phyloP scores from a whole-genome alignment of 805 yeast species.

The Ascoidea rubescens region DNA sequence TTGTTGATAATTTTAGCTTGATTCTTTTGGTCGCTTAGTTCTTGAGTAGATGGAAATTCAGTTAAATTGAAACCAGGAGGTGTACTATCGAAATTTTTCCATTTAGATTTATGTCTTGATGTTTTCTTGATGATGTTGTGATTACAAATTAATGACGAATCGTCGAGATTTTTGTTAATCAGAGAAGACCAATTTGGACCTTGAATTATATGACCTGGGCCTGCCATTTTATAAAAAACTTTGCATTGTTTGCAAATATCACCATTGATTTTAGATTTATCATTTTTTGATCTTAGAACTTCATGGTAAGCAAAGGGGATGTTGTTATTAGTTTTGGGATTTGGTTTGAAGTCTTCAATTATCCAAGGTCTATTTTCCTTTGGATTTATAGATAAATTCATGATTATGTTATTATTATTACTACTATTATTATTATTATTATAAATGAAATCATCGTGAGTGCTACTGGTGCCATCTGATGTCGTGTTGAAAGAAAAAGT shows the following conservation, averaged over 20 bases:
- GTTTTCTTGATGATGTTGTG: background rate
- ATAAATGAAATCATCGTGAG: no score
- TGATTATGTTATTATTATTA: background rate
- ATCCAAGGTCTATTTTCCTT: constrained; percentile 10
- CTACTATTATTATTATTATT: no score
- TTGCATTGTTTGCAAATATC: constrained; percentile 4
- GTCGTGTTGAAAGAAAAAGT: no score
- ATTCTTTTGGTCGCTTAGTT: constrained; percentile 11
- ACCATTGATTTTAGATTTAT: background rate
- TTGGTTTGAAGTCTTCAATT: constrained; percentile 22
- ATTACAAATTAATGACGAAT: background rate
- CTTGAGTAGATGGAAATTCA: constrained; percentile 22
- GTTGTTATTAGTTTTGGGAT: constrained; percentile 15
- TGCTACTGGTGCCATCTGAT: no score
- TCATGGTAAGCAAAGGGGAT: constrained; percentile 12
- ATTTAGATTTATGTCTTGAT: constrained; percentile 11
- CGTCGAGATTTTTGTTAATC: background rate
- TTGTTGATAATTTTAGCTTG: constrained; percentile 9
- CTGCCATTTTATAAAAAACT: constrained; percentile 1
- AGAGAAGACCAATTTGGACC: background rate
- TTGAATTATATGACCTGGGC: background rate
- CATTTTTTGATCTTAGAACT: background rate
- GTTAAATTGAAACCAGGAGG: constrained; percentile 20
- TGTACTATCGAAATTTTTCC: constrained; percentile 17
- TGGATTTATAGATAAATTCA: constrained; percentile 18